Conservation (phyloP, 345 rosid genomes). For the Gossypium ekmanianum region DNA sequence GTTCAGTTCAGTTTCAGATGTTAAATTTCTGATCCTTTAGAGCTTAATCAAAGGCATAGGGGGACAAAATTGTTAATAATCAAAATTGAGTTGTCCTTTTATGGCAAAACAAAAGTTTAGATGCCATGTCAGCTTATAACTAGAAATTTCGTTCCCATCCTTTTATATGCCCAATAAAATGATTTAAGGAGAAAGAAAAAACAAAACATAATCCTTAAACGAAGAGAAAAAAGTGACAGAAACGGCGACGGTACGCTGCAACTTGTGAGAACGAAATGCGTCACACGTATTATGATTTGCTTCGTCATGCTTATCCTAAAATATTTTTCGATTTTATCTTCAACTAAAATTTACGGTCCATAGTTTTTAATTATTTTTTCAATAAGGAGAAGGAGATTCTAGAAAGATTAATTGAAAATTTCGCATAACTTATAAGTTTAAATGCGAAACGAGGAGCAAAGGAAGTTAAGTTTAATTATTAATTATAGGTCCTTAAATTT, state of each 20-base stretch:
- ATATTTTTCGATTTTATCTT: background rate
- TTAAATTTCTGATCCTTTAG: background rate
- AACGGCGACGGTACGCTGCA: slow-evolving; percentile 40
- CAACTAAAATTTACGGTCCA: background rate
- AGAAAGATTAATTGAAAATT: too few species aligned
- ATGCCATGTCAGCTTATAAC: background rate
- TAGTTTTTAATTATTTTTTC: too few species aligned
- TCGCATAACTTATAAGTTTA: too few species aligned
- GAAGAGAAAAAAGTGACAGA: background rate
- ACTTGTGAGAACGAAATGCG: background rate
- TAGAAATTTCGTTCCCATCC: background rate
- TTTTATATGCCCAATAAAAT: background rate
- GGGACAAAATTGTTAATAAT: background rate
- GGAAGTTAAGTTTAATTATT: too few species aligned
- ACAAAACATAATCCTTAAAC: background rate
- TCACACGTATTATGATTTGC: slow-evolving; percentile 6
- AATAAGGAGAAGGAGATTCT: too few species aligned
- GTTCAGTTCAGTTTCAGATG: background rate
- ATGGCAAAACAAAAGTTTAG: background rate
- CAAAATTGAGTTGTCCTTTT: background rate
- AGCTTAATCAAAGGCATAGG: background rate
- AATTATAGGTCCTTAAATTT: too few species aligned
- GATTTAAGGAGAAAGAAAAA: background rate
- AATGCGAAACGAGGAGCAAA: too few species aligned
- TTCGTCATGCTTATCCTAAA: slow-evolving; percentile 16